Evolutionary conservation across 1,284 basidiomycete species (phyloP).

Genomic region (Chiua sp.): DNA sequence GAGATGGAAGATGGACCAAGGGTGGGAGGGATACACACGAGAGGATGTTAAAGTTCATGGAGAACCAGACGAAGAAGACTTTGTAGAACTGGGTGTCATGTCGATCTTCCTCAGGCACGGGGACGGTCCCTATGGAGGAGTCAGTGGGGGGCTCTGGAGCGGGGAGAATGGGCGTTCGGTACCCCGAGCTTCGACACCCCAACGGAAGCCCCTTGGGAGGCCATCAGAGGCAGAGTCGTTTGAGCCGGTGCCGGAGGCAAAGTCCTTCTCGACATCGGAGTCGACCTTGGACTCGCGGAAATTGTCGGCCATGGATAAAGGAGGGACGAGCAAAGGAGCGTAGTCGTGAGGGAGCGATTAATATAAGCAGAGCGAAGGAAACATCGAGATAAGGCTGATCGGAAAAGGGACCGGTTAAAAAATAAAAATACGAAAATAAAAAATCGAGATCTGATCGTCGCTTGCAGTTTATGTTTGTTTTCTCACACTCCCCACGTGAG

Average conservation of each 20-base stretch:
- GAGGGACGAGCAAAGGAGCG: constrained; percentile 12
- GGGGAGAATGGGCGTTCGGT: rapidly evolving
- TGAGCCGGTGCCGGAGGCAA: constrained; percentile 21
- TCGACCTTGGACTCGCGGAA: constrained; percentile 26
- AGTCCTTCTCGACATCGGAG: constrained; percentile 37
- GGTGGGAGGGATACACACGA: constrained; percentile 51
- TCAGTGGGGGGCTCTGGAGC: too few species aligned
- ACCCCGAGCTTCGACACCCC: constrained; percentile 39
- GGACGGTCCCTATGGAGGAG: constrained; percentile 64
- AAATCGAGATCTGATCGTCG: constrained; percentile 23
- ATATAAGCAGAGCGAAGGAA: constrained; percentile 22
- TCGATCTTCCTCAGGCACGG: constrained; percentile 54
- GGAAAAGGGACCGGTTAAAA: not conserved
- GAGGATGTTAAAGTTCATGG: constrained; percentile 75
- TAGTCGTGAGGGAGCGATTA: constrained; percentile 1
- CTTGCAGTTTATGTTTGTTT: not conserved
- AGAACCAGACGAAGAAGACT: constrained; percentile 79
- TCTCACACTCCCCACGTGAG: not conserved
- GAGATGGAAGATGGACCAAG: not conserved
- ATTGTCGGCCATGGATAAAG: constrained; percentile 27
- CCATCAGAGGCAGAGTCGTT: not conserved
- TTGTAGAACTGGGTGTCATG: constrained; percentile 70
- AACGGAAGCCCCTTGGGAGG: constrained; percentile 29
- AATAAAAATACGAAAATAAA: constrained; percentile 13
- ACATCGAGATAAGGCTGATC: constrained; percentile 22